Conservation (phyloP, 2,329 filamentous ascomycete genomes). For the Botryotinia globosa region DNA sequence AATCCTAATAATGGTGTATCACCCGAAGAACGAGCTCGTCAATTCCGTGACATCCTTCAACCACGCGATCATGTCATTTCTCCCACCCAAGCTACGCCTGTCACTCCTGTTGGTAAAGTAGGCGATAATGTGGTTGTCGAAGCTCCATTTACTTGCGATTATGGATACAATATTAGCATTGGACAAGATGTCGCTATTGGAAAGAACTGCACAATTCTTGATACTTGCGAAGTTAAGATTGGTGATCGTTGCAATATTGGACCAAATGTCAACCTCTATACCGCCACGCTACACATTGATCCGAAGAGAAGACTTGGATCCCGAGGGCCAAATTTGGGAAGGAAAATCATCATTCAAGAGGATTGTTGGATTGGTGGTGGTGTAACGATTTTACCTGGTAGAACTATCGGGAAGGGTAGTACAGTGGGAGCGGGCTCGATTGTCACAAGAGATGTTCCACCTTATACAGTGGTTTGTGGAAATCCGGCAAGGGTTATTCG, state of each 20-base stretch:
- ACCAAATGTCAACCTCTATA: constrained; percentile 83
- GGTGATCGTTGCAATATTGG: constrained; percentile 75
- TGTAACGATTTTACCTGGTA: constrained; percentile 58
- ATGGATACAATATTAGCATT: constrained; percentile 91
- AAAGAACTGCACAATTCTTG: constrained; percentile 79
- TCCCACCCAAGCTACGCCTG: constrained; percentile 51
- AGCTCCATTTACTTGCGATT: constrained; percentile 87
- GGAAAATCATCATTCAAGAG: constrained; percentile 71
- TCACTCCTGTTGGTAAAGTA: constrained; percentile 58
- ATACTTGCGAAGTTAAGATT: constrained; percentile 80
- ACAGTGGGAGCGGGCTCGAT: constrained; percentile 54
- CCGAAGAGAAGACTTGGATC: constrained; percentile 71
- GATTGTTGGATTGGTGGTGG: constrained; percentile 65
- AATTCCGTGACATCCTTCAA: constrained; percentile 70
- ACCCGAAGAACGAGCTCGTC: constrained; percentile 61
- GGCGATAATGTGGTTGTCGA: constrained; percentile 79
- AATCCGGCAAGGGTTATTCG: constrained; percentile 39
- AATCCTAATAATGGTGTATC: constrained; percentile 73
- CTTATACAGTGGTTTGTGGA: constrained; percentile 38
- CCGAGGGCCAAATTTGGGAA: constrained; percentile 67
- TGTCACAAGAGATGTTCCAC: constrained; percentile 46
- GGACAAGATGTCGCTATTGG: constrained; percentile 82
- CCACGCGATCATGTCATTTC: constrained; percentile 57
- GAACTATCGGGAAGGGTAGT: constrained; percentile 51
- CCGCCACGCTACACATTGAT: constrained; percentile 69